Conservation (phyloP, 2,329 filamentous ascomycete species). For the Stagonosporopsis vannaccii region DNA sequence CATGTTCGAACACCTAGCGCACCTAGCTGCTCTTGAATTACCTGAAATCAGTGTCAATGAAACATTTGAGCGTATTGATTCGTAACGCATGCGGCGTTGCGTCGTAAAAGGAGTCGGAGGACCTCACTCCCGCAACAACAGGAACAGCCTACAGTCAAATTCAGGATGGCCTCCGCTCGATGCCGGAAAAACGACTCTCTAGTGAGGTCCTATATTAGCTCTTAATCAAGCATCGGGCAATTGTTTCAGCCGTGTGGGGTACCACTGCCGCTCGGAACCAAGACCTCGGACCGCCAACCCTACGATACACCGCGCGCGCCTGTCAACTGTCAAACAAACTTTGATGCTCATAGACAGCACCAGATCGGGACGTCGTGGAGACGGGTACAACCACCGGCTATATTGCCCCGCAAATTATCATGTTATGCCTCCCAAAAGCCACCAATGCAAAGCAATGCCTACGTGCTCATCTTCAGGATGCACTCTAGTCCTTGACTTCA, state of each 20-base stretch:
- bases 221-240: conserved; percentile 32
- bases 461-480: not conserved
- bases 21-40: conserved; percentile 9
- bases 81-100: not conserved
- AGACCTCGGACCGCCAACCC: conserved; percentile 12
- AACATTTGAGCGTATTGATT: conserved; percentile 23
- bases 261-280: conserved; percentile 6
- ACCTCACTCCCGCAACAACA: not conserved
- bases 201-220: conserved; percentile 19
- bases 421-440: conserved; percentile 11
- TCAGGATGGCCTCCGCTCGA: not conserved
- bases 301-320: conserved; percentile 7
- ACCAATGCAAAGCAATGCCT: conserved; percentile 22
- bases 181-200: conserved; percentile 21
- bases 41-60: conserved; percentile 20
- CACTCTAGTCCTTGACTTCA: not conserved
- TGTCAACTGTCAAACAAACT: conserved; percentile 7
- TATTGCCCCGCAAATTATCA: conserved; percentile 8
- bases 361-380: not conserved
- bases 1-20: conserved; percentile 21
- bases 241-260: conserved; percentile 27
- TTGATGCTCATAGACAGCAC: conserved; percentile 2
- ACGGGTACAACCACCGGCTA: conserved; percentile 16
- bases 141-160: not conserved
- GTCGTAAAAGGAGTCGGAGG: not conserved